phyloP scores from a whole-genome alignment of 371 early-diverging fungal species.

The Syncephalastrum monosporum region DNA sequence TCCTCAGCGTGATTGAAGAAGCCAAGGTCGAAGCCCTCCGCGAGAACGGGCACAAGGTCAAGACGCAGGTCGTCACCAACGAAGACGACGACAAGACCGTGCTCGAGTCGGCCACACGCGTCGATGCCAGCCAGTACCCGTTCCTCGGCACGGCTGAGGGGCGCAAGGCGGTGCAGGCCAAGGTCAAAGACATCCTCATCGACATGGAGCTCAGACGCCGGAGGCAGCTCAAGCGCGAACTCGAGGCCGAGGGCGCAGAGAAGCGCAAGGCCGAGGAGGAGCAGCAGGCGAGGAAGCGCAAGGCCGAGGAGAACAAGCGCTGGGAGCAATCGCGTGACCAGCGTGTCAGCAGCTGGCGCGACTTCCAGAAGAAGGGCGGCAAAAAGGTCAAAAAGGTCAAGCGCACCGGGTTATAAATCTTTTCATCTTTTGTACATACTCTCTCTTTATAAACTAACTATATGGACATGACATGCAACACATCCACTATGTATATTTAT shows the following conservation, averaged over 20 bases:
- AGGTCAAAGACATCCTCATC: conserved; percentile 60
- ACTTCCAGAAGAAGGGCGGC: conserved; percentile 63
- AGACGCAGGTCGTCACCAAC: conserved; percentile 28
- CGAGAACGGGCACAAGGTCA: conserved; percentile 42
- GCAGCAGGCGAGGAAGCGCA: conserved; percentile 53
- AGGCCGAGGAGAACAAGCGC: conserved; percentile 65
- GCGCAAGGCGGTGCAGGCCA: conserved; percentile 45
- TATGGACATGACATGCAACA: background rate
- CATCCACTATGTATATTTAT: too few relatives aligned
- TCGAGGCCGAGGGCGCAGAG: conserved; percentile 72
- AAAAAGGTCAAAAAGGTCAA: conserved; percentile 64
- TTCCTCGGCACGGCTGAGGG: conserved; percentile 37
- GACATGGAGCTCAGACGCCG: conserved; percentile 66
- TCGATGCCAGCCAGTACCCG: conserved; percentile 40
- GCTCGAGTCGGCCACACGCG: conserved; percentile 25
- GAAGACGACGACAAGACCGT: conserved; percentile 18
- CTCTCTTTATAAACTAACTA: conserved; percentile 3
- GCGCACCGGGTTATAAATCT: conserved; percentile 14
- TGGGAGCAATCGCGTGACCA: conserved; percentile 69
- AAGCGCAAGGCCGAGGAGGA: conserved; percentile 61
- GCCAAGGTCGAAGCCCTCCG: conserved; percentile 65
- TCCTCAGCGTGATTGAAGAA: conserved; percentile 66
- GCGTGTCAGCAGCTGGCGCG: conserved; percentile 70
- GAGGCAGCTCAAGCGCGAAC: conserved; percentile 63
- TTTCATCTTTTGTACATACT: conserved; percentile 8